Evolutionary conservation across 2,329 filamentous ascomycete genomes (phyloP), one percentile per base, ranked within the genome.

Genomic region (Sporothrix curviconia): DNA sequence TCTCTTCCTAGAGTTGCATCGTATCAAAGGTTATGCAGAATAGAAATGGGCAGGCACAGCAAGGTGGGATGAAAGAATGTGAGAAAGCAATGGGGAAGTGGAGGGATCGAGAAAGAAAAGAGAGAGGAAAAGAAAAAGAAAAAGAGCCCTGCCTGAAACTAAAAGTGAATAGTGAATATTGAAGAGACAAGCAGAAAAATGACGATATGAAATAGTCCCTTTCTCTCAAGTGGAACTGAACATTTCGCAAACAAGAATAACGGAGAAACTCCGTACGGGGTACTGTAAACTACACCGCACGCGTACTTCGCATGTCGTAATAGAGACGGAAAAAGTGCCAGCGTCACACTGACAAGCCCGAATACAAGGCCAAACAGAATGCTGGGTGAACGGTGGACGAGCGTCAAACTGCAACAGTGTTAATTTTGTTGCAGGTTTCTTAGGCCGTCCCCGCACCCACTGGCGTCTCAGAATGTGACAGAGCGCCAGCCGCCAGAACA

Each of bases 291-390:
- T n/a, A n/a, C n/a, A n/a, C n/a, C n/a, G n/a, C n/a, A n/a, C n/a
- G n/a, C n/a, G n/a, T n/a, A n/a, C n/a, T n/a, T n/a, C n/a, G n/a
- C n/a, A n/a, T n/a, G n/a, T n/a, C n/a, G n/a, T n/a, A n/a, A n/a
- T n/a, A n/a, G n/a, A n/a, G 14, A 3, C 14, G 28, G 17, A 55
- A 44, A 36, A 15, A 32, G 36, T 30, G 25, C 12, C 2, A 30
- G 4, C 25, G 24, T n/a, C 36, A 19, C 7, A 39, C 25, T 30
- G 17, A 42, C 12, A 22, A 34, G n/a, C 17, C n/a, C n/a, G n/a
- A n/a, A n/a, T n/a, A n/a, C n/a, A n/a, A n/a, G n/a, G n/a, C 19
- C 36, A 55, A 46, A 47, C 47, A 50, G 32, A 37, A n/a, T 50
- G 47, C 32, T 50, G 47, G 47, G 37, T 37, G 47, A 50, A 50